A percentile compares a stretch with the other conserved stretches of the same genome.
phyloP scores from a whole-genome alignment of 805 yeast genomes.

The Candida lessepsii region DNA sequence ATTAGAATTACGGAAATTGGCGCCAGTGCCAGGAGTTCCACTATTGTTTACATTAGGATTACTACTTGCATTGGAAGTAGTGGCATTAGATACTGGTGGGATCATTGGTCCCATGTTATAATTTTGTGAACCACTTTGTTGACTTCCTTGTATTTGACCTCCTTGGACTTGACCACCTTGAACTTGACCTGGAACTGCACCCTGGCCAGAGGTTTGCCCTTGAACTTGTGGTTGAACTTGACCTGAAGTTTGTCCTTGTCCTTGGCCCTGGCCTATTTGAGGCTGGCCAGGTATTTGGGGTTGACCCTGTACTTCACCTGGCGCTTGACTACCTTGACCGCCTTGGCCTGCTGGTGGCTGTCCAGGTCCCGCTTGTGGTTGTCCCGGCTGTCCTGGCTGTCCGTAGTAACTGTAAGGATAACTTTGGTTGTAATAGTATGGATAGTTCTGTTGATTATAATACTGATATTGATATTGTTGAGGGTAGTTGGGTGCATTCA shows the following conservation, averaged over 20 bases:
- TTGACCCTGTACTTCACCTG: background rate
- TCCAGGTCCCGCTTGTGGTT: constrained; percentile 1
- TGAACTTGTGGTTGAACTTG: background rate
- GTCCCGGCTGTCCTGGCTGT: background rate
- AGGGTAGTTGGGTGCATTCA: constrained; percentile 8
- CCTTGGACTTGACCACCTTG: constrained; percentile 3
- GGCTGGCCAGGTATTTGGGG: background rate
- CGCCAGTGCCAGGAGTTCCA: constrained; percentile 6
- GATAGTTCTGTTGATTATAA: constrained; percentile 16
- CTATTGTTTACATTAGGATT: constrained; percentile 5
- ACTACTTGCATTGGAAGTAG: background rate
- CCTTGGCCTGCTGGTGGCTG: constrained; percentile 6
- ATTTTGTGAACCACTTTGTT: background rate
- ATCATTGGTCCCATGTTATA: constrained; percentile 5
- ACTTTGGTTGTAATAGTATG: constrained; percentile 16
- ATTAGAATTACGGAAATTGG: constrained; percentile 15
- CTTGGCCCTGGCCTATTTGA: constrained; percentile 2
- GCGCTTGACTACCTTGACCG: constrained; percentile 17
- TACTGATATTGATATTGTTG: constrained; percentile 23
- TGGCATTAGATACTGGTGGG: constrained; percentile 1
- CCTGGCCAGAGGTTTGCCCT: background rate
- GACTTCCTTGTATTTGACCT: background rate
- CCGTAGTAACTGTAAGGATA: constrained; percentile 16
- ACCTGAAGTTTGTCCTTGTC: background rate
- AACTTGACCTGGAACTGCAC: background rate